Conservation (phyloP, 1,139 yeast species). For the Pichia sp. region DNA sequence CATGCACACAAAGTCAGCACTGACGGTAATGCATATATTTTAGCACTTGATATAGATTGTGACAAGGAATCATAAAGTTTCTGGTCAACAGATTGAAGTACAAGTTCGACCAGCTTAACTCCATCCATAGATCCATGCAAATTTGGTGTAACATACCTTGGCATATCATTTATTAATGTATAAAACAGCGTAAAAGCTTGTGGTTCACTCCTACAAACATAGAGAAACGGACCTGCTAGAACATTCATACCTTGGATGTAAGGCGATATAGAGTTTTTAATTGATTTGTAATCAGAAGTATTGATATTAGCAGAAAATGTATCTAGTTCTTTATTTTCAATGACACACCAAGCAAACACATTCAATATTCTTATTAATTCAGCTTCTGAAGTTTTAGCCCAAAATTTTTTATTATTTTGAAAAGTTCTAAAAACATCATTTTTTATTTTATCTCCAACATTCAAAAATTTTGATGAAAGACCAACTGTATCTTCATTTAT, state of each 20-base stretch:
- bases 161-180: slow-evolving; percentile 56
- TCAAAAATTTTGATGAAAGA: slow-evolving; percentile 15
- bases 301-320: too few relatives aligned
- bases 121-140: slow-evolving; percentile 84
- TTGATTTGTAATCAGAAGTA: too few relatives aligned
- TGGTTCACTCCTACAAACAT: slow-evolving; percentile 73
- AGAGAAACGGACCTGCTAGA: slow-evolving; percentile 77
- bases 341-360: slow-evolving; percentile 48
- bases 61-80: slow-evolving; percentile 55
- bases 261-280: slow-evolving; percentile 25
- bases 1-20: slow-evolving; percentile 84
- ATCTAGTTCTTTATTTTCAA: slow-evolving; percentile 35
- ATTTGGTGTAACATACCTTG: slow-evolving; percentile 72
- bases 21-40: slow-evolving; percentile 85
- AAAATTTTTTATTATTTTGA: slow-evolving; percentile 66
- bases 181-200: slow-evolving; percentile 75
- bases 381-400: slow-evolving; percentile 60
- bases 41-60: slow-evolving; percentile 66
- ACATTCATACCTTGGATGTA: slow-evolving; percentile 95
- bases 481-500: slow-evolving; percentile 23
- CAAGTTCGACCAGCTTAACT: slow-evolving; percentile 58
- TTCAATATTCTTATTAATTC: slow-evolving; percentile 64
- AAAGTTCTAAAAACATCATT: slow-evolving; percentile 87
- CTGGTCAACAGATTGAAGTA: slow-evolving; percentile 68
- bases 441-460: slow-evolving; percentile 60